These are phyloP conservation scores for Trichoderma koningiopsis DNA, from an alignment of 2,329 filamentous ascomycete species.

Conservation along the genomic window DNA sequence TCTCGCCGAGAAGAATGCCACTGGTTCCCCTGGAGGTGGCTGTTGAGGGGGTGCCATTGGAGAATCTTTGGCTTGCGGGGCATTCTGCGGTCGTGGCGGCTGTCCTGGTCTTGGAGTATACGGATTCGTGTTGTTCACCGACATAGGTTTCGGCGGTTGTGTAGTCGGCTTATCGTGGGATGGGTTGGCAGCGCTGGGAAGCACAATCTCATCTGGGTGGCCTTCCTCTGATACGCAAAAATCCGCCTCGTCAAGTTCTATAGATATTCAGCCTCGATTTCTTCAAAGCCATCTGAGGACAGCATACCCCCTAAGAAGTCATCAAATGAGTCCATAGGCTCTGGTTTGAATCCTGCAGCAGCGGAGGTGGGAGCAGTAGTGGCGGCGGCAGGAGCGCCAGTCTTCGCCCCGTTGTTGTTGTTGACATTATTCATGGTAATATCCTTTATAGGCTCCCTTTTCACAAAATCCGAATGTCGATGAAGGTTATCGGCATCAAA, in stretches of 20 bases:
- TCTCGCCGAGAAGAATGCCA: slow-evolving; percentile 71
- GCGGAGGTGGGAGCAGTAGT: slow-evolving; percentile 18
- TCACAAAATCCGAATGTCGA: slow-evolving; percentile 75
- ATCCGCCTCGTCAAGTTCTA: slow-evolving; percentile 76
- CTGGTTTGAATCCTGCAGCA: slow-evolving; percentile 33
- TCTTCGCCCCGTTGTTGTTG: not conserved
- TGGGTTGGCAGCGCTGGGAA: slow-evolving; percentile 43
- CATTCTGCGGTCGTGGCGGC: slow-evolving; percentile 30
- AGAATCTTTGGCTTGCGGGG: slow-evolving; percentile 24
- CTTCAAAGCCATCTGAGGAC: slow-evolving; percentile 42
- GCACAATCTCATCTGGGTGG: slow-evolving; percentile 74
- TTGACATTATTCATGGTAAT: slow-evolving; percentile 27
- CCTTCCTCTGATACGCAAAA: slow-evolving; percentile 70
- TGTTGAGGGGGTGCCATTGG: slow-evolving; percentile 34
- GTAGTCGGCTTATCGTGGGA: slow-evolving; percentile 29
- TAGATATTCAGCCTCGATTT: slow-evolving; percentile 43
- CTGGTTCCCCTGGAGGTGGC: slow-evolving; percentile 44
- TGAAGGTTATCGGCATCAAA: slow-evolving; percentile 81
- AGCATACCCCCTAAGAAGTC: slow-evolving; percentile 53
- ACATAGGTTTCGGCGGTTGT: slow-evolving; percentile 29
- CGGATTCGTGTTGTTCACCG: slow-evolving; percentile 30
- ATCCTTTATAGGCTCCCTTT: slow-evolving; percentile 52
- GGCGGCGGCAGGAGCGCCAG: not conserved
- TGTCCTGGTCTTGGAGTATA: slow-evolving; percentile 40
- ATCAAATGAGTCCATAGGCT: slow-evolving; percentile 51